Conservation (phyloP, 2,329 filamentous ascomycete species). For the Talaromyces sp. region DNA sequence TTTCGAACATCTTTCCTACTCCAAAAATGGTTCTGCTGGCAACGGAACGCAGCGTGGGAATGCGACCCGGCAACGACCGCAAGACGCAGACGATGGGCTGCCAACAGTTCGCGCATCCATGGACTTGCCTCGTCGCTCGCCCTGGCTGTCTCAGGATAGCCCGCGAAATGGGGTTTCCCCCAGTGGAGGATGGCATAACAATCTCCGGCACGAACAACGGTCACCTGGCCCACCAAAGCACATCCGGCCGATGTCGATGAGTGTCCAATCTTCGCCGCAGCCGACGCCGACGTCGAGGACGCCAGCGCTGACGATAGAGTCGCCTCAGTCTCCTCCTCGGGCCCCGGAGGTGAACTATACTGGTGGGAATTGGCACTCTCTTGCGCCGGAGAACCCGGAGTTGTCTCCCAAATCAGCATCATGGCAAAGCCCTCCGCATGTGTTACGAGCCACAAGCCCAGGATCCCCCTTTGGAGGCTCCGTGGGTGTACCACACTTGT, state of each 20-base stretch:
- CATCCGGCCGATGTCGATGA: conserved; percentile 47
- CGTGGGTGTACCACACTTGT: conserved; percentile 3
- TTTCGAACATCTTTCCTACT: conserved; percentile 42
- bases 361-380: conserved; percentile 61
- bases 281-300: conserved; percentile 34
- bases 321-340: conserved; percentile 38
- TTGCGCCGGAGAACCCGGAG: conserved; percentile 21
- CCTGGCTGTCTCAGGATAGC: conserved; percentile 27
- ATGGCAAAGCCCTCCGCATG: conserved; percentile 11
- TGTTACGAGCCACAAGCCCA: conserved; percentile 24
- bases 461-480: conserved; percentile 15
- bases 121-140: conserved; percentile 36
- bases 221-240: conserved; percentile 57
- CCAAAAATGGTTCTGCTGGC: conserved; percentile 6
- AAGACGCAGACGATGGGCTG: conserved; percentile 27
- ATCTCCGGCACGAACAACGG: conserved; percentile 19
- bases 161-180: conserved; percentile 11
- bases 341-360: conserved; percentile 39
- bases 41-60: conserved; percentile 3
- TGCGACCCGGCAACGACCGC: conserved; percentile 16
- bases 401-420: conserved; percentile 17
- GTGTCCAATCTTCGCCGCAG: conserved; percentile 35
- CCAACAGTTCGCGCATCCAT: conserved; percentile 33
- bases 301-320: conserved; percentile 39
- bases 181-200: conserved; percentile 18